Percentiles rank a stretch among this genome's conserved stretches.
Conservation (phyloP, 257 asterid genomes). For the Plectranthus barbatus region DNA sequence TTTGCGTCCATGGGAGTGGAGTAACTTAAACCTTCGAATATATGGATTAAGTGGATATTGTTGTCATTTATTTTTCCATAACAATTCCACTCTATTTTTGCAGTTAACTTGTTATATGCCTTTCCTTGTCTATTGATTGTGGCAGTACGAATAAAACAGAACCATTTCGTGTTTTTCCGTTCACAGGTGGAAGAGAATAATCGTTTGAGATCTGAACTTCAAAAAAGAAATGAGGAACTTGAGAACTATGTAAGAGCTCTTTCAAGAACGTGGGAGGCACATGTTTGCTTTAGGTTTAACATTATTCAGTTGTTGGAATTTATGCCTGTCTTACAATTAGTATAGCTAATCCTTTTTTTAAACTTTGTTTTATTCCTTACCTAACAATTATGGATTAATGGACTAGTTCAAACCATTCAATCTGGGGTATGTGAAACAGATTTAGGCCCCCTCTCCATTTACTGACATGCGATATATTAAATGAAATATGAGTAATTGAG, state of each 20-base stretch:
- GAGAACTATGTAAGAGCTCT: slow-evolving; percentile 60
- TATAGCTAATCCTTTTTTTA: neutral
- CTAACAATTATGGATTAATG: neutral
- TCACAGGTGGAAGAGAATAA: slow-evolving; percentile 88
- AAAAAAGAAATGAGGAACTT: slow-evolving; percentile 62
- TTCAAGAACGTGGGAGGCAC: slow-evolving; percentile 7
- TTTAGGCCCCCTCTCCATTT: neutral
- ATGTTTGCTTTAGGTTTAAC: neutral
- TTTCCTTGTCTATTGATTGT: slow-evolving; percentile 4
- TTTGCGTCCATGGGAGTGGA: slow-evolving; percentile 1
- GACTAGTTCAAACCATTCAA: neutral
- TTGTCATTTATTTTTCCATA: neutral
- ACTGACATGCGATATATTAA: neutral
- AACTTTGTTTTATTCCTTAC: neutral
- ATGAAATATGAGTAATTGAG: too few relatives aligned
- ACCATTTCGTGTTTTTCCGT: slow-evolving; percentile 9
- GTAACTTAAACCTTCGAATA: neutral
- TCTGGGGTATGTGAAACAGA: neutral
- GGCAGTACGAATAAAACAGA: neutral
- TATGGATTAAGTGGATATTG: neutral
- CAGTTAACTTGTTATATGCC: slow-evolving; percentile 1
- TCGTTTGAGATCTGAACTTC: slow-evolving; percentile 75
- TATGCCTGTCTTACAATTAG: neutral
- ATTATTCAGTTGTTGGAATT: neutral
- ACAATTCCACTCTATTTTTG: neutral